Evolutionary conservation across 2,329 filamentous ascomycete genomes (phyloP).

Genomic region (Aspergillus ruber): DNA sequence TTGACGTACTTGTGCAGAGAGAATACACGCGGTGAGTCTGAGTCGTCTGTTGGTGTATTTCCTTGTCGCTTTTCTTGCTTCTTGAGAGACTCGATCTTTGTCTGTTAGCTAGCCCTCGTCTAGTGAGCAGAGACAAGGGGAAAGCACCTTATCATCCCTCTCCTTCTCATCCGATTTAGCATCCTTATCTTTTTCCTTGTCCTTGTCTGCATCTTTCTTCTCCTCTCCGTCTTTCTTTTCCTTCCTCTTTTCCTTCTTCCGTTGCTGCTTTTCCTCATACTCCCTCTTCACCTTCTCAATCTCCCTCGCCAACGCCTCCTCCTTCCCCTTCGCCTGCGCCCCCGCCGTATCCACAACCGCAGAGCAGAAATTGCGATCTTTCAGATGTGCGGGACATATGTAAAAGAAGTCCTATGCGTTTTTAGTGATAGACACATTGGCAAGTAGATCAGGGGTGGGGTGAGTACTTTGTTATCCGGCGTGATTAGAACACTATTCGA

Average conservation of each 20-base stretch:
- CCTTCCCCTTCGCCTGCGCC: conserved; percentile 36
- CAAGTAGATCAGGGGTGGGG: not conserved
- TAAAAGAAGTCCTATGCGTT: conserved; percentile 75
- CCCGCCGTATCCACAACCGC: conserved; percentile 43
- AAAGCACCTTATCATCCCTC: conserved; percentile 49
- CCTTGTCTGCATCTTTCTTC: conserved; percentile 36
- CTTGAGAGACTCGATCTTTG: conserved; percentile 38
- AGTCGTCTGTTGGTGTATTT: conserved; percentile 48
- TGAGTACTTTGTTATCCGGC: conserved; percentile 71
- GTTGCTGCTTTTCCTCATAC: conserved; percentile 71
- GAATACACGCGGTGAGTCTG: conserved; percentile 73
- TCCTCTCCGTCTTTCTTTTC: conserved; percentile 39
- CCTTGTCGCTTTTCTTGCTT: conserved; percentile 29
- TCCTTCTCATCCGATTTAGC: conserved; percentile 38
- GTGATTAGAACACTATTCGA: conserved; percentile 83
- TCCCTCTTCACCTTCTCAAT: conserved; percentile 44
- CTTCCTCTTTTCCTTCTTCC: conserved; percentile 59
- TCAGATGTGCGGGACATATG: conserved; percentile 74
- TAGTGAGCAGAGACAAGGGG: conserved; percentile 1
- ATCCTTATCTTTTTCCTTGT: conserved; percentile 26
- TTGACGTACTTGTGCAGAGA: conserved; percentile 64
- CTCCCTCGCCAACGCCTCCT: conserved; percentile 38
- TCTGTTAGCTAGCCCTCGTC: conserved; percentile 1
- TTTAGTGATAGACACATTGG: conserved; percentile 4
- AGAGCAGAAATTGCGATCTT: conserved; percentile 72